Percentiles rank a stretch among this genome's conserved stretches.
These are phyloP conservation scores for Aplosporella prunicola DNA, from an alignment of 2,329 filamentous ascomycete species.

Conservation along the genomic window DNA sequence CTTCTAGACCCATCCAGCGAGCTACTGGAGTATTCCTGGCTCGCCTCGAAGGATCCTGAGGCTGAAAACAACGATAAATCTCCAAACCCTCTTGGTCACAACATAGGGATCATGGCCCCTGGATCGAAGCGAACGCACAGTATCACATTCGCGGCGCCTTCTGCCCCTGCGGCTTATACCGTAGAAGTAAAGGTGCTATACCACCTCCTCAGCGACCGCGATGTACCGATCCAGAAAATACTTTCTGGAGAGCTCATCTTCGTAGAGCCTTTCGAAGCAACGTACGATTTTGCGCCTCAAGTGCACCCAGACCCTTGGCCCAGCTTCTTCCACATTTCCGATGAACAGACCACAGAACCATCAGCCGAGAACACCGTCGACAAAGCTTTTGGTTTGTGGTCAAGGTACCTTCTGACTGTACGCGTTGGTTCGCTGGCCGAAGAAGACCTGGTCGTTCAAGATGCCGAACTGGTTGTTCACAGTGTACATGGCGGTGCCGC, in stretches of 20 bases:
- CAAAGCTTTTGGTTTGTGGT: conserved; percentile 53
- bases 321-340: conserved; percentile 63
- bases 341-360: conserved; percentile 24
- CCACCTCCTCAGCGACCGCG: conserved; percentile 65
- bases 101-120: conserved; percentile 26
- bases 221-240: conserved; percentile 70
- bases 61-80: conserved; percentile 15
- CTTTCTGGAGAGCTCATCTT: conserved; percentile 61
- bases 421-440: conserved; percentile 65
- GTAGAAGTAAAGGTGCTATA: conserved; percentile 68
- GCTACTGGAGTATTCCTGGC: conserved; percentile 38
- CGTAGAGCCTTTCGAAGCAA: conserved; percentile 80
- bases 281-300: conserved; percentile 75
- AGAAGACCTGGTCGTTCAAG: conserved; percentile 51
- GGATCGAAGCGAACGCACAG: conserved; percentile 23
- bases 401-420: conserved; percentile 72
- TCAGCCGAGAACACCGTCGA: conserved; percentile 21
- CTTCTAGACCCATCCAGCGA: conserved; percentile 51
- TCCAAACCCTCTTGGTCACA: conserved; percentile 27
- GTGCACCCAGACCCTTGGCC: conserved; percentile 76
- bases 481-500: conserved; percentile 53
- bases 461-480: conserved; percentile 54
- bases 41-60: conserved; percentile 24
- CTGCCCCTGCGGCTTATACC: conserved; percentile 49
- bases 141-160: conserved; percentile 32